Percentiles rank a stretch among this genome's conserved stretches.
phyloP scores from a whole-genome alignment of 2,329 filamentous ascomycete species.

The Uncinocarpus reesii region DNA sequence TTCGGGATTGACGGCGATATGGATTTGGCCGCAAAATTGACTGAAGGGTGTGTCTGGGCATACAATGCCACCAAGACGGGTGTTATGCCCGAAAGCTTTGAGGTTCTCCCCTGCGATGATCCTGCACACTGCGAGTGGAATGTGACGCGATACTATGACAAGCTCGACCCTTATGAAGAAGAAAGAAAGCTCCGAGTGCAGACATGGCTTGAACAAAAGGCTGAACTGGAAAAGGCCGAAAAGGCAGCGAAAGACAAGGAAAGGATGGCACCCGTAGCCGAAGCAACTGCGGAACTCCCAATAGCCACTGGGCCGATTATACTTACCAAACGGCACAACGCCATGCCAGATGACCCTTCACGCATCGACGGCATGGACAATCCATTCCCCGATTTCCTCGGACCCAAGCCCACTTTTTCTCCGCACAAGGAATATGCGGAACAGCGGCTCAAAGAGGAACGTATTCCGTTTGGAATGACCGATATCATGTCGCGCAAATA shows the following conservation, averaged over 20 bases:
- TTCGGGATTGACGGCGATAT: constrained; percentile 42
- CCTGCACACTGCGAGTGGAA: constrained; percentile 17
- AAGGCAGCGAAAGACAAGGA: constrained; percentile 35
- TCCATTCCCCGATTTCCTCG: constrained; percentile 11
- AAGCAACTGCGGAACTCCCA: background rate
- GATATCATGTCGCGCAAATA: constrained; percentile 28
- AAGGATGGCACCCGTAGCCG: constrained; percentile 23
- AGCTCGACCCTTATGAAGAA: constrained; percentile 15
- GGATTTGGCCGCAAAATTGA: constrained; percentile 41
- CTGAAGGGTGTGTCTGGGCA: constrained; percentile 48
- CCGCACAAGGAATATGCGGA: constrained; percentile 35
- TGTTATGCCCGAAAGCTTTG: constrained; percentile 46
- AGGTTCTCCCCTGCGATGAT: constrained; percentile 33
- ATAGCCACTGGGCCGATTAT: constrained; percentile 8
- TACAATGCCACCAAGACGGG: constrained; percentile 42
- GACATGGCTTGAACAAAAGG: constrained; percentile 13
- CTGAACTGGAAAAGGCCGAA: constrained; percentile 30
- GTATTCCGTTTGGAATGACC: constrained; percentile 35
- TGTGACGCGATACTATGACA: constrained; percentile 15
- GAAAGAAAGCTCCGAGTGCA: constrained; percentile 11
- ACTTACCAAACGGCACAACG: constrained; percentile 8
- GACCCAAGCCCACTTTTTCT: constrained; percentile 20
- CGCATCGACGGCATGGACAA: constrained; percentile 1
- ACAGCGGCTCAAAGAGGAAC: constrained; percentile 34
- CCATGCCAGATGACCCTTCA: constrained; percentile 6